Conservation (phyloP, 2,329 filamentous ascomycete genomes). For the Mycosphaerella sp. region DNA sequence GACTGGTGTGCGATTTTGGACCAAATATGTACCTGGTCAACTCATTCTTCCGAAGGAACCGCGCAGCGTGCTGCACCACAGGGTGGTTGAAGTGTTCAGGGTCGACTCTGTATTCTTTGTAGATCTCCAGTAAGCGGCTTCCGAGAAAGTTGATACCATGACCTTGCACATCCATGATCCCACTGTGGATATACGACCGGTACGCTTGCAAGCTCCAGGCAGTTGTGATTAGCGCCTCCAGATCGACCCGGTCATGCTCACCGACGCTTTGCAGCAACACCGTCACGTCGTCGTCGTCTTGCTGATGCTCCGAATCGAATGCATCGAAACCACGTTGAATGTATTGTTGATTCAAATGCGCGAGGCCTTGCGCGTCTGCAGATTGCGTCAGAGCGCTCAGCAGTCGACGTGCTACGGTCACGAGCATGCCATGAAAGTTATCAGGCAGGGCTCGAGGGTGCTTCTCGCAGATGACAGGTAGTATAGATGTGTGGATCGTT, state of each 20-base stretch:
- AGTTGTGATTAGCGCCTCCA: constrained; percentile 47
- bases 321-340: constrained; percentile 22
- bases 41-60: constrained; percentile 61
- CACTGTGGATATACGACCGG: constrained; percentile 68
- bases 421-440: constrained; percentile 23
- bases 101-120: constrained; percentile 41
- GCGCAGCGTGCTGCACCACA: constrained; percentile 61
- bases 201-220: constrained; percentile 66
- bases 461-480: constrained; percentile 28
- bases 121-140: constrained; percentile 60
- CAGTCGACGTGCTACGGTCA: constrained; percentile 5
- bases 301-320: constrained; percentile 12
- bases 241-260: constrained; percentile 10
- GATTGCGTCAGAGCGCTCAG: constrained; percentile 3
- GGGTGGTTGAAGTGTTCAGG: constrained; percentile 37
- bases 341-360: constrained; percentile 21
- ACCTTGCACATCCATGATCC: constrained; percentile 85
- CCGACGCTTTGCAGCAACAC: constrained; percentile 14
- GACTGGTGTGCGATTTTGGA: constrained; percentile 83
- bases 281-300: neutral
- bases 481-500: constrained; percentile 20
- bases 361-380: constrained; percentile 6
- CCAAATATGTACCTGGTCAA: constrained; percentile 84
- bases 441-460: constrained; percentile 28
- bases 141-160: constrained; percentile 71